Evolutionary conservation across 176 grass and related monocot genomes (phyloP), one percentile per base, ranked within the genome.

Genomic region (Microstegium vimineum): DNA sequence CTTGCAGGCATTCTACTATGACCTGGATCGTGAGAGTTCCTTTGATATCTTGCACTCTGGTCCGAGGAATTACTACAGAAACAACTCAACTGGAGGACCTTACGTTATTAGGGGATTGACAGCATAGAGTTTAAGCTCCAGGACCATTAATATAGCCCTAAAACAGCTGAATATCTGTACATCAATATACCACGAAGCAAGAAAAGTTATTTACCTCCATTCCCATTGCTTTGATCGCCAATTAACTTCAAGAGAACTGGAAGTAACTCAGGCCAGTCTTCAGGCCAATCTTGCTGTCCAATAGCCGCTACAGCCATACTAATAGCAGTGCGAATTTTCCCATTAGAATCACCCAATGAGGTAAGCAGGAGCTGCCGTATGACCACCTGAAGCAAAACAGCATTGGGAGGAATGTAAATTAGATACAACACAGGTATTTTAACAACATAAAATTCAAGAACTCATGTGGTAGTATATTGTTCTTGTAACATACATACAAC

Each of bases 221-320:
- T 85, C 69, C 77, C 83, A 65, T 95, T 95, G 84, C 76, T 82
- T 84, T 95, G 78, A 22, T 91, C 92, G 49, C 81, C 85, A 76
- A 98, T 98, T 80, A 98, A 79, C 79, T 88, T 94, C 70, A 98
- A 84, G 75, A 98, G 88, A 86, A 93, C 86, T 14, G 92, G 92
- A 69, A 98, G 88, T 67, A 98, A 87, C 72, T 98, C 95, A 45
- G 89, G 92, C 92, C 95, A 98, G 59, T 91, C 90, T 87, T 98
- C 92, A 75, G 90, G 95, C 95, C 95, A 98, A 73, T 98, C 95
- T 69, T 91, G 90, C 68, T 95, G 95, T 36, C 88, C 90, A 91
- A 98, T 95, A 42, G 92, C 86, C 83, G 90, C 92, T 75, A 95
- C 78, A 76, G 90, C 92, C 95, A 98, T 95, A 75, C 95, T 87